Percentiles rank a stretch among this genome's conserved stretches.
Conservation (phyloP, 176 grass and related monocot species). For the Dendrocalamus sinicus region DNA sequence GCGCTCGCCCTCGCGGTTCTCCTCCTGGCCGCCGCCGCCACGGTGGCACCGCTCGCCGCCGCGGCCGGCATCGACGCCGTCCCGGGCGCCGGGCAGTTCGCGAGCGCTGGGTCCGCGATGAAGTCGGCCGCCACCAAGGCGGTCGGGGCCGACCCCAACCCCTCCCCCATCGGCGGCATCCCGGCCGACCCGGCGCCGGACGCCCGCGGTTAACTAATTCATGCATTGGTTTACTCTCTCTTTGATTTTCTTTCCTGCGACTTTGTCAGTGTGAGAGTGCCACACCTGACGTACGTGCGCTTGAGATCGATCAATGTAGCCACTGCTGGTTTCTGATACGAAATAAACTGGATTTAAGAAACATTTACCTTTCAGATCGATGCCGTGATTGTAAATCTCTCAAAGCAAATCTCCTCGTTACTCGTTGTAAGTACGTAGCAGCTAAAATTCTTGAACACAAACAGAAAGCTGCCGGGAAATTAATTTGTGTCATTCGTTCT, state of each 20-base stretch:
- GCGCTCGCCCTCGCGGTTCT: slow-evolving; percentile 30
- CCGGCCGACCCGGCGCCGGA: slow-evolving; percentile 34
- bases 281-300: not conserved
- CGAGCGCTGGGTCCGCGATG: not conserved
- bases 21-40: slow-evolving; percentile 35
- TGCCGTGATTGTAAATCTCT: not conserved
- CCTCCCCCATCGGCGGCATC: slow-evolving; percentile 10
- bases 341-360: not conserved
- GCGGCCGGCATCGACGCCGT: not conserved
- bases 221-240: not conserved
- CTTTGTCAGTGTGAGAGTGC: not conserved
- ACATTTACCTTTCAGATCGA: not conserved
- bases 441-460: not conserved
- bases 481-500: not conserved
- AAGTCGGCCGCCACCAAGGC: not conserved
- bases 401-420: too few relatives aligned
- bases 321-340: not conserved
- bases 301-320: not conserved
- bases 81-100: not conserved
- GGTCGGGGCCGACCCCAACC: not conserved
- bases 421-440: too few relatives aligned
- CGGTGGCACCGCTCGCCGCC: slow-evolving; percentile 15
- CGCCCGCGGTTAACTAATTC: slow-evolving; percentile 15
- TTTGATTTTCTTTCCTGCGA: not conserved
- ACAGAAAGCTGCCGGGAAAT: not conserved